Evolutionary conservation across 306 rosid species (phyloP), one percentile per base, ranked within the genome.

Genomic region (Castanopsis chinensis): DNA sequence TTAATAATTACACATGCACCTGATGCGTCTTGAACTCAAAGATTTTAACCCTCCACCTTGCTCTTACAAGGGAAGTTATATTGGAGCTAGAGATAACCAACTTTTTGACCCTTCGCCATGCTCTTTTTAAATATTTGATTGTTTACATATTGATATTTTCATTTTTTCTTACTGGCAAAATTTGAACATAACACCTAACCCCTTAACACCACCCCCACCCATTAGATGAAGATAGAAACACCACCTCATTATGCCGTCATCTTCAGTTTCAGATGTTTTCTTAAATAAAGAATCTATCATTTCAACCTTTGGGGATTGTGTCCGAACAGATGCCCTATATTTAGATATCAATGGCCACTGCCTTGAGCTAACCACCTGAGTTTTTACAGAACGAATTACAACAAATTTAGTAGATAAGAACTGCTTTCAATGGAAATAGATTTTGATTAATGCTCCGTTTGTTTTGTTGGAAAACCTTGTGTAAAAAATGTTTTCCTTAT

Each of bases 281-380:
- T 93, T 96, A 69, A 85, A 91, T 33, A 96, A 68, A 14, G 92
- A 89, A 78, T 96, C 99, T 5, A 96, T 93, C 98, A 96, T 96
- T 78, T 96, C 98, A 15, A 86, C 88, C 85, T 88, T 96, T 0
- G 98, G 90, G 23, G 98, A 93, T 73, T 96, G 98, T 0, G 97
- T 93, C 4, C 99, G 92, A 30, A 96, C 94, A 49, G 90, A 80
- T 3, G 99, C 99, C 76, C 96, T 84, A 35, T 96, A 96, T 35
- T 90, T 92, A 2, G 99, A 96, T 64, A 96, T 91, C 64, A 87
- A 82, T 25, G 99, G 99, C 99, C 99, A 96, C 18, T 90, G 82
- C 72, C 96, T 83, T 5, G 99, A 96, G 83, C 99, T 89, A 33
- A 93, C 98, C 6, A 93, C 99, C 99, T 96, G 61, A 69, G 60